A percentile compares a stretch with the other conserved stretches of the same genome.
Conservation (phyloP, 2,329 filamentous ascomycete genomes). For the Blastomyces silverae region DNA sequence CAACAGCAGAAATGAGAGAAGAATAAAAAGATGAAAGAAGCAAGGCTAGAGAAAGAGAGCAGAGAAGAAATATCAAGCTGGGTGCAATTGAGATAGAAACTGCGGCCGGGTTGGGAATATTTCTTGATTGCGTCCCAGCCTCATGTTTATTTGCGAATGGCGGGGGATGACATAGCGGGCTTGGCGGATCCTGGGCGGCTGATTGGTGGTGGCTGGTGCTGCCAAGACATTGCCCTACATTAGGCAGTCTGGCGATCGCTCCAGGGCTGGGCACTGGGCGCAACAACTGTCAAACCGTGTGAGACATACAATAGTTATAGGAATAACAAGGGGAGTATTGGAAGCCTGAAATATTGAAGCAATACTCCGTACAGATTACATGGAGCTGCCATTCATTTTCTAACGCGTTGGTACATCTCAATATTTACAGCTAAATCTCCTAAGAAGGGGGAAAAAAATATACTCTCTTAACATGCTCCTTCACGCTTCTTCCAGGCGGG, state of each 20-base stretch:
- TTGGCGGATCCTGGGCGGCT: slow-evolving; percentile 11
- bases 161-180: slow-evolving; percentile 19
- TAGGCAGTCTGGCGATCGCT: background rate
- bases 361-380: background rate
- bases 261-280: too few relatives aligned
- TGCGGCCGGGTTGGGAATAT: background rate
- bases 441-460: too few relatives aligned
- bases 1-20: background rate
- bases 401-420: background rate
- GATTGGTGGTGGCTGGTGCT: slow-evolving; percentile 7
- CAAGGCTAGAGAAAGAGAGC: background rate
- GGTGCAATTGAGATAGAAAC: background rate
- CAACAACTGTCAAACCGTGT: background rate
- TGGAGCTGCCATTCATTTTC: background rate
- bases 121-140: slow-evolving; percentile 10
- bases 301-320: too few relatives aligned
- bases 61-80: background rate
- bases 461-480: slow-evolving; percentile 44
- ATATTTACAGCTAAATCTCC: background rate
- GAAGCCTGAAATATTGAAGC: background rate
- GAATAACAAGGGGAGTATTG: background rate
- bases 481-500: slow-evolving; percentile 43
- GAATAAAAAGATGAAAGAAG: background rate
- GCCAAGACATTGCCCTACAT: slow-evolving; percentile 12
- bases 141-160: slow-evolving; percentile 17